phyloP scores from a whole-genome alignment of 2,329 filamentous ascomycete species.

The Colletotrichum australisinense region DNA sequence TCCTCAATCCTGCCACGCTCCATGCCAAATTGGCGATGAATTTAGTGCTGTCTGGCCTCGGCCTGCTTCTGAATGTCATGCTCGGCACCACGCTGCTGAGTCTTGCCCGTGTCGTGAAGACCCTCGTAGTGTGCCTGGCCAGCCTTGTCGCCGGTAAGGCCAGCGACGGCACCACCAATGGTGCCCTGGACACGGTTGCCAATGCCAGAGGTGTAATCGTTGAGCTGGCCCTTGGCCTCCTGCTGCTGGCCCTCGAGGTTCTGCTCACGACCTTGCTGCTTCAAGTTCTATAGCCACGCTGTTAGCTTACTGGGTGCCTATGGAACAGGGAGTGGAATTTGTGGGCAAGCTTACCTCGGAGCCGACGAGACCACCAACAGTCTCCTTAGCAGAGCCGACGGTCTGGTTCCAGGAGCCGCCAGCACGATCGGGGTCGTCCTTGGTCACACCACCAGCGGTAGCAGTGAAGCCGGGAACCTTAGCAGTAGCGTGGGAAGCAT shows the following conservation, averaged over 20 bases:
- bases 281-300: conserved; percentile 64
- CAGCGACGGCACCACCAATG: conserved; percentile 77
- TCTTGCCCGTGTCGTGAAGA: conserved; percentile 86
- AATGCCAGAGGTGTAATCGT: conserved; percentile 77
- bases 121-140: conserved; percentile 74
- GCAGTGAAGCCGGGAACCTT: conserved; percentile 81
- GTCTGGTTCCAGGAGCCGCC: conserved; percentile 89
- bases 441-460: conserved; percentile 75
- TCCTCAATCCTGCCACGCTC: not conserved
- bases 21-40: not conserved
- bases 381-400: conserved; percentile 86
- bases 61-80: conserved; percentile 81
- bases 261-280: conserved; percentile 79
- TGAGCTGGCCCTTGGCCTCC: conserved; percentile 85
- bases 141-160: conserved; percentile 75
- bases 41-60: conserved; percentile 51
- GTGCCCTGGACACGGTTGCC: conserved; percentile 76
- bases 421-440: conserved; percentile 78
- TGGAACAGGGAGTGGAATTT: not conserved
- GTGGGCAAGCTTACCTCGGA: conserved; percentile 64
- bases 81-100: conserved; percentile 85
- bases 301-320: not conserved
- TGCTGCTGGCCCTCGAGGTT: conserved; percentile 83
- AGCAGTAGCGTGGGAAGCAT: conserved; percentile 78
- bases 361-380: conserved; percentile 80